phyloP scores from a whole-genome alignment of 2,329 filamentous ascomycete genomes.

The Dactylonectria estremocensis region DNA sequence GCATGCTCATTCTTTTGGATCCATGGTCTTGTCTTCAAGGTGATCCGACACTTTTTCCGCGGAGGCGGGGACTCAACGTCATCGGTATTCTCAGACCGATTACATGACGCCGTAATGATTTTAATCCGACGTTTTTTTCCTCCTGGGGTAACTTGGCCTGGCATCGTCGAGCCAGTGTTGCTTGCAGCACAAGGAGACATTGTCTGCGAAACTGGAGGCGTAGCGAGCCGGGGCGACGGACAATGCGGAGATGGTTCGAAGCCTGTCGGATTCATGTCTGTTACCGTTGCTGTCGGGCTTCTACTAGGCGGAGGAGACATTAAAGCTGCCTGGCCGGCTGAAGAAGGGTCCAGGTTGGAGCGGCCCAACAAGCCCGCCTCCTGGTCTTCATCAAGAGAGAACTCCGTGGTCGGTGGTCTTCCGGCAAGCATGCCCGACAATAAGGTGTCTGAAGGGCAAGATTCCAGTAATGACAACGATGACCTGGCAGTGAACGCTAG shows the following conservation, averaged over 20 bases:
- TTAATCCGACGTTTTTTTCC: too few relatives aligned
- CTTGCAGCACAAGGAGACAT: too few relatives aligned
- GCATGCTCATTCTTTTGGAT: not conserved
- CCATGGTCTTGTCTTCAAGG: not conserved
- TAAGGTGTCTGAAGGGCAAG: not conserved
- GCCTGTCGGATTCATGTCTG: too few relatives aligned
- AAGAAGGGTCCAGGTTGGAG: not conserved
- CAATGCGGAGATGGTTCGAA: too few relatives aligned
- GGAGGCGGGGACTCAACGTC: not conserved
- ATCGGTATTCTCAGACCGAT: not conserved
- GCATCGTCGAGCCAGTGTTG: too few relatives aligned
- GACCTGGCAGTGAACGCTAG: not conserved
- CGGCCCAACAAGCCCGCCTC: not conserved
- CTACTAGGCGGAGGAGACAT: not conserved
- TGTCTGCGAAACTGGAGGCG: too few relatives aligned
- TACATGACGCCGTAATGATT: not conserved
- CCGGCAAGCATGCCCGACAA: not conserved
- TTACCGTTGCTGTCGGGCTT: not conserved
- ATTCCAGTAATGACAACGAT: not conserved
- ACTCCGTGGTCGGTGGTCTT: not conserved
- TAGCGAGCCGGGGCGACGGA: too few relatives aligned
- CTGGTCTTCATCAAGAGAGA: not conserved
- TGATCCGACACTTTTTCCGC: not conserved
- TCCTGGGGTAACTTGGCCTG: too few relatives aligned
- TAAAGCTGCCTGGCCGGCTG: not conserved